These are phyloP conservation scores for Umbelopsis sp. DNA, from an alignment of 371 early-diverging fungal species.

Conservation along the genomic window DNA sequence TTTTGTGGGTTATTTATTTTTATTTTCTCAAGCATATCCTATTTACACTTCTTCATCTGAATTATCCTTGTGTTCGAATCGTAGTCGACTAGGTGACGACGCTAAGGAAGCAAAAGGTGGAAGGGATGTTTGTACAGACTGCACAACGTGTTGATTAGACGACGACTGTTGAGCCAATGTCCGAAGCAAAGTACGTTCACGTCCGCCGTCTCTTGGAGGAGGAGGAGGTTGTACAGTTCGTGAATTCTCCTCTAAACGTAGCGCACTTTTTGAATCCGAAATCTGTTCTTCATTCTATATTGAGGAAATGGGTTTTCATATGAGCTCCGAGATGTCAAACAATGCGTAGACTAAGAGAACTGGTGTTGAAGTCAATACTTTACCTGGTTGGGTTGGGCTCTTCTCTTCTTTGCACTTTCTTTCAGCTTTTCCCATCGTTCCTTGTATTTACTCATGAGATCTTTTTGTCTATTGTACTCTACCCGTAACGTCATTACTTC, in stretches of 20 bases:
- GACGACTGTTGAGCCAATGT: slow-evolving; percentile 13
- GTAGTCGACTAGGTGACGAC: background rate
- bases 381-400: slow-evolving; percentile 30
- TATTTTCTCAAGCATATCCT: background rate
- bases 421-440: slow-evolving; percentile 90
- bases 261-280: background rate
- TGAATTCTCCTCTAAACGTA: background rate
- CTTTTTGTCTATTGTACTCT: slow-evolving; percentile 58
- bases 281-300: background rate
- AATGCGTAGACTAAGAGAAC: too few species aligned
- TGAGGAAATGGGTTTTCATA: too few species aligned
- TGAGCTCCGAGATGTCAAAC: too few species aligned
- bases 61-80: slow-evolving; percentile 1
- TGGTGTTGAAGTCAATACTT: too few species aligned
- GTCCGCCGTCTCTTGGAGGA: background rate
- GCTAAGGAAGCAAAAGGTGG: slow-evolving; percentile 10
- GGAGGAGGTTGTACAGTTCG: background rate
- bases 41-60: slow-evolving; percentile 6
- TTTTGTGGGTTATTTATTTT: background rate
- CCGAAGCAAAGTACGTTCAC: background rate
- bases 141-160: background rate
- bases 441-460: slow-evolving; percentile 73
- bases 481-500: slow-evolving; percentile 51
- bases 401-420: slow-evolving; percentile 78
- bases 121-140: slow-evolving; percentile 8